Evolutionary conservation across 202 grass and related monocot species (phyloP).

Genomic region (Sporobolus alterniflorus): DNA sequence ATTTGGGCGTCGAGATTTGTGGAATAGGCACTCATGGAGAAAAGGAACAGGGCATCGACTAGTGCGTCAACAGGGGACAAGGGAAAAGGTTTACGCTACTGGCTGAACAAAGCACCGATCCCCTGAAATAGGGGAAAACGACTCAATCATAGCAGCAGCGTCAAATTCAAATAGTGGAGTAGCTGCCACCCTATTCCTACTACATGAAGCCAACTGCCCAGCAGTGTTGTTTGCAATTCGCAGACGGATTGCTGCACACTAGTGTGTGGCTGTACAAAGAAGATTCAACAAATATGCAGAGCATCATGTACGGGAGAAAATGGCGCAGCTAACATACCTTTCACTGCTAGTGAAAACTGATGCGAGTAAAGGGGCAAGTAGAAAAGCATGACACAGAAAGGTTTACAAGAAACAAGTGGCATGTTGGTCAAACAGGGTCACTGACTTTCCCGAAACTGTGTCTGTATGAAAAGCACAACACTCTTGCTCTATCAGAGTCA

Average conservation of each 20-base stretch:
- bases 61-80: constrained; percentile 16
- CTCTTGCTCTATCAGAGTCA: not conserved
- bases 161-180: not conserved
- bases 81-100: not conserved
- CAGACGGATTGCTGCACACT: not conserved
- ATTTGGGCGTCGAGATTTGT: not conserved
- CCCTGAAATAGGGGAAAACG: not conserved
- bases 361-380: not conserved
- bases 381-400: constrained; percentile 40
- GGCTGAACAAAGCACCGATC: not conserved
- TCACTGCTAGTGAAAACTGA: constrained; percentile 30
- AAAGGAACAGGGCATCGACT: not conserved
- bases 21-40: constrained; percentile 38
- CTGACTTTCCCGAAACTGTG: not conserved
- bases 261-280: not conserved
- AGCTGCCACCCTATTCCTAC: not conserved
- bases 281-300: not conserved
- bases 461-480: not conserved
- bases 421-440: not conserved
- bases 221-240: not conserved
- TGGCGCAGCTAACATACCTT: constrained; percentile 24
- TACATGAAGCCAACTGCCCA: not conserved
- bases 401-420: not conserved
- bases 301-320: not conserved
- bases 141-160: not conserved